Evolutionary conservation across 345 rosid genomes (phyloP).

Genomic region (Gossypium bickii): DNA sequence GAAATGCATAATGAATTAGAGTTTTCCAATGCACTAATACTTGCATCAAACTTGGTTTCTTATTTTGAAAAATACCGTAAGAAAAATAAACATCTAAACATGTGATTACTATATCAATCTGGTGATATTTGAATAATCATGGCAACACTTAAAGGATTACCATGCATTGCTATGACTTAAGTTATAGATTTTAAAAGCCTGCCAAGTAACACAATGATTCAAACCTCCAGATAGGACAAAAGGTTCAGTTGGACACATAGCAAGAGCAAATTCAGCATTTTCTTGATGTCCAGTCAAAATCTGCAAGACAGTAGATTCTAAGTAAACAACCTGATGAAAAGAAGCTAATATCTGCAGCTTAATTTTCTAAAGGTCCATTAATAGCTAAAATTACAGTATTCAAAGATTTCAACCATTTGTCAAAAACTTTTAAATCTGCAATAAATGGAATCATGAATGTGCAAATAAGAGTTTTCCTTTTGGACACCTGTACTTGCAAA

Average conservation of each 20-base stretch:
- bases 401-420: neutral
- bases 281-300: conserved; percentile 62
- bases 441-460: neutral
- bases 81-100: neutral
- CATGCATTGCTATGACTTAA: neutral
- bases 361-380: conserved; percentile 3
- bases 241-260: conserved; percentile 57
- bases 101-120: neutral
- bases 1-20: neutral
- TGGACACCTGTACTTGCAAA: neutral
- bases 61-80: neutral
- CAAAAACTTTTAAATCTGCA: neutral
- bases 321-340: conserved; percentile 12
- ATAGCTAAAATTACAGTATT: conserved; percentile 8
- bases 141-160: neutral
- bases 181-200: neutral
- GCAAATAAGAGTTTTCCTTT: neutral
- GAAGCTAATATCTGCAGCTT: neutral
- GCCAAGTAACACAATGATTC: neutral
- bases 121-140: neutral
- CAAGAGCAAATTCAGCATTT: conserved; percentile 62
- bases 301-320: conserved; percentile 28
- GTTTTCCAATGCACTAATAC: neutral
- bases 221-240: conserved; percentile 67
- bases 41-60: neutral